A percentile compares a stretch with the other conserved stretches of the same genome.
phyloP scores from a whole-genome alignment of 1,139 yeast species.

The Scheffersomyces quercinus region DNA sequence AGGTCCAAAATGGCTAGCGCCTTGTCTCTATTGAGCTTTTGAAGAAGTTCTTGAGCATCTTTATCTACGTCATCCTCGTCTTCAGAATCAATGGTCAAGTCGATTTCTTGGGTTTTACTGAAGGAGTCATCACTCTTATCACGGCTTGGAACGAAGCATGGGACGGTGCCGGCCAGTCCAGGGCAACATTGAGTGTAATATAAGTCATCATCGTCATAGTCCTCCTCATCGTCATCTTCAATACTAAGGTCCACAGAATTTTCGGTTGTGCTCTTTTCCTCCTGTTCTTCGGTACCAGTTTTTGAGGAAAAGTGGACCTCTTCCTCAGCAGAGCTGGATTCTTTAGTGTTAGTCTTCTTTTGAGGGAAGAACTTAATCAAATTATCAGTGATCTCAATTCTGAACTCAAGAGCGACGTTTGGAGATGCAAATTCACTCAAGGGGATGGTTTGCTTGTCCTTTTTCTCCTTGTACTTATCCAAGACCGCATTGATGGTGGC shows the following conservation, averaged over 20 bases:
- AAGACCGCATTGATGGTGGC: constrained; percentile 17
- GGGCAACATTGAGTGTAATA: constrained; percentile 8
- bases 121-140: not conserved
- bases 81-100: constrained; percentile 2
- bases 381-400: constrained; percentile 10
- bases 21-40: not conserved
- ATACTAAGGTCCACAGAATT: constrained; percentile 2
- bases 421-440: constrained; percentile 26
- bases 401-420: constrained; percentile 24
- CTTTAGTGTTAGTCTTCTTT: constrained; percentile 7
- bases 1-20: constrained; percentile 1
- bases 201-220: constrained; percentile 10
- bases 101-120: constrained; percentile 6
- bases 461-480: constrained; percentile 7
- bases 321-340: not conserved
- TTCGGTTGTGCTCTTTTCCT: constrained; percentile 4
- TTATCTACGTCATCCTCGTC: constrained; percentile 1
- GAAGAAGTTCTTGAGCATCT: not conserved
- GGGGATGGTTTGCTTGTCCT: constrained; percentile 15
- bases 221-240: constrained; percentile 10
- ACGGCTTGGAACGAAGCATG: constrained; percentile 2
- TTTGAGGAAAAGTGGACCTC: not conserved
- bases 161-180: constrained; percentile 9
- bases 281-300: constrained; percentile 1
- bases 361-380: constrained; percentile 12